Conservation (phyloP, 2,329 filamentous ascomycete species). For the Cercospora brassicicola region DNA sequence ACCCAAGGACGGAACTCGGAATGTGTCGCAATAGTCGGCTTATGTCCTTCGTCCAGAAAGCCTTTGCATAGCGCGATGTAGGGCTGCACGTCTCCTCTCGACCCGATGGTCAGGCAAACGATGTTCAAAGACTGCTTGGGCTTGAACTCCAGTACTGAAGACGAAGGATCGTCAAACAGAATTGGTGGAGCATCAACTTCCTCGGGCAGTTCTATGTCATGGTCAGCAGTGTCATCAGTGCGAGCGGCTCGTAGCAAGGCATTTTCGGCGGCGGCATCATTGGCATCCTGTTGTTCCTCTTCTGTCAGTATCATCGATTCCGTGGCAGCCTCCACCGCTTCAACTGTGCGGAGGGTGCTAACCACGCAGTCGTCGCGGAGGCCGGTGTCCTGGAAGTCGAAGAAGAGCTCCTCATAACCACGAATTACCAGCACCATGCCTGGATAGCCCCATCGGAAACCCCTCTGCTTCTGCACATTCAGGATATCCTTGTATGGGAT, state of each 20-base stretch:
- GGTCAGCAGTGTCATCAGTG: conserved; percentile 45
- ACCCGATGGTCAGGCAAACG: conserved; percentile 94
- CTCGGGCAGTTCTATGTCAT: conserved; percentile 37
- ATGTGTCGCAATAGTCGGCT: conserved; percentile 85
- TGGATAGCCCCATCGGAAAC: conserved; percentile 86
- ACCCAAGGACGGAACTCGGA: conserved; percentile 87
- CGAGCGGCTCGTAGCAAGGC: conserved; percentile 75
- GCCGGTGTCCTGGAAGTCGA: conserved; percentile 79
- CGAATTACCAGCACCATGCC: conserved; percentile 90
- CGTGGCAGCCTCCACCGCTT: conserved; percentile 67
- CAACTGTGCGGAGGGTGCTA: conserved; percentile 73
- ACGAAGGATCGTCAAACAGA: conserved; percentile 82
- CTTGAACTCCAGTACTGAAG: conserved; percentile 89
- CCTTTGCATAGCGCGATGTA: conserved; percentile 96
- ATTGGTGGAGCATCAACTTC: conserved; percentile 66
- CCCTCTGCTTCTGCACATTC: conserved; percentile 91
- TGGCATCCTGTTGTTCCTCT: conserved; percentile 68
- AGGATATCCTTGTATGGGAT: conserved; percentile 88
- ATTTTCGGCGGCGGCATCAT: conserved; percentile 76
- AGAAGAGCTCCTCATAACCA: conserved; percentile 93
- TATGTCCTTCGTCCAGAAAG: conserved; percentile 82
- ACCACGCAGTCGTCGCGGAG: conserved; percentile 85
- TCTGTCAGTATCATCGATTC: conserved; percentile 68
- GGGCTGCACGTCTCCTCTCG: conserved; percentile 91
- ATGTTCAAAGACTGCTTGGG: conserved; percentile 75